Conservation (phyloP, 2,329 filamentous ascomycete genomes). For the Metarhizium guizhouense region DNA sequence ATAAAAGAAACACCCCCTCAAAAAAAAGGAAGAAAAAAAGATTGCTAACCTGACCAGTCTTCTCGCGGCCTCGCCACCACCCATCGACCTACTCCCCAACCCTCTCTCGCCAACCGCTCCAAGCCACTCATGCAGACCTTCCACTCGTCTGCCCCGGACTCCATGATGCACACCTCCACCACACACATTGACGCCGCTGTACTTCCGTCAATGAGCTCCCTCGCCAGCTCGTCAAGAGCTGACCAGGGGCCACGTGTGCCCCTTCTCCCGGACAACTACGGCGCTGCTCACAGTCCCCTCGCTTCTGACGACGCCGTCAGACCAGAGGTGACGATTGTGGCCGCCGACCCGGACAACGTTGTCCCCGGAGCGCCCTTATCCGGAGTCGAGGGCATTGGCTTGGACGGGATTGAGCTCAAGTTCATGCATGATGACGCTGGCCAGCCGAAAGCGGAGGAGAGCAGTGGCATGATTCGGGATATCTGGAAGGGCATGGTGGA, state of each 20-base stretch:
- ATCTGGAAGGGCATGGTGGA: constrained; percentile 50
- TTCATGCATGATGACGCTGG: constrained; percentile 32
- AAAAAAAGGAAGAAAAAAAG: constrained; percentile 3
- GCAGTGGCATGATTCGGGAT: constrained; percentile 40
- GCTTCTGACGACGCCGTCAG: constrained; percentile 30
- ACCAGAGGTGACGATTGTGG: constrained; percentile 46
- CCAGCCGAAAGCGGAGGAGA: constrained; percentile 16
- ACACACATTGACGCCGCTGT: constrained; percentile 42
- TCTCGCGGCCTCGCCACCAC: constrained; percentile 35
- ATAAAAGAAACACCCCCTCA: not conserved
- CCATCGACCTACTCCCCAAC: constrained; percentile 38
- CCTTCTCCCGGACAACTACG: constrained; percentile 51
- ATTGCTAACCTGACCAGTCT: constrained; percentile 13
- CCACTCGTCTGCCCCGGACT: constrained; percentile 34
- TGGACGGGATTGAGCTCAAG: constrained; percentile 48
- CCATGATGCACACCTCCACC: constrained; percentile 29
- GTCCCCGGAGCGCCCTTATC: constrained; percentile 41
- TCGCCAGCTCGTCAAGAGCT: constrained; percentile 19
- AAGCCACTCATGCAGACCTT: constrained; percentile 58
- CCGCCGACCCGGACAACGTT: constrained; percentile 45
- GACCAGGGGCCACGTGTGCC: constrained; percentile 43
- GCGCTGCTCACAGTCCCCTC: constrained; percentile 33
- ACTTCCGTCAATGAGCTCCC: constrained; percentile 37
- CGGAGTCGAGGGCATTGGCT: constrained; percentile 48
- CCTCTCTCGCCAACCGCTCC: constrained; percentile 33